Evolutionary conservation across 1,139 yeast genomes (phyloP), one percentile per base, ranked within the genome.

Genomic region (Yamadazyma triangularis): DNA sequence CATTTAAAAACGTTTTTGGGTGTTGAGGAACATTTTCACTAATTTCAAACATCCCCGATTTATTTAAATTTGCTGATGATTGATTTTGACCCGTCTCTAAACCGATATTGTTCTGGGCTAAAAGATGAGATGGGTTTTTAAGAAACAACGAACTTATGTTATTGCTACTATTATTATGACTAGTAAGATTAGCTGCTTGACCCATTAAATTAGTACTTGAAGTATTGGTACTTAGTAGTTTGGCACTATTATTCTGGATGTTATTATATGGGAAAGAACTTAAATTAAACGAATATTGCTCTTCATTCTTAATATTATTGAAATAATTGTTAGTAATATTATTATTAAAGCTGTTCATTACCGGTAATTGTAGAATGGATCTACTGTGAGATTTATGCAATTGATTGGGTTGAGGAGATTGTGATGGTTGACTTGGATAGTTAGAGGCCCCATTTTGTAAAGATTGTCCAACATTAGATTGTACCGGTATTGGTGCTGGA

Each of bases 1-100:
- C 73, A 36, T 61, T 65, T n/a, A 65, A 45, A 36, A 59, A 65
- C 39, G 65, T 64, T 26, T 61, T 48, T 3, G 65, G 60, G n/a
- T n/a, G n/a, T 8, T 65, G 61, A 6, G 67, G 64, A 2, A 70
- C 65, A 30, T 63, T 60, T 8, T 33, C 37, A 29, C 31, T 35
- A 13, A 36, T 13, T 33, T 43, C 47, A 25, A 39, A 43, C 2
- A 41, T 30, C 4, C 68, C 58, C n/a, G 60, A 46, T 50, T n/a
- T 21, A 21, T 21, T 21, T 21, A 21, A 8, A 21, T 13, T 13
- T 19, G 4, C 19, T 35, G 38, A 4, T 49, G 48, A 18, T 44
- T 48, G 13, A 31, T 22, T 15, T n/a, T 25, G 12, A n/a, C n/a
- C n/a, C n/a, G 23, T 23, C 13, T 22, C 14, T 20, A 23, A 13